phyloP scores from a whole-genome alignment of 331 rosid species.

The Quercus tomentella region DNA sequence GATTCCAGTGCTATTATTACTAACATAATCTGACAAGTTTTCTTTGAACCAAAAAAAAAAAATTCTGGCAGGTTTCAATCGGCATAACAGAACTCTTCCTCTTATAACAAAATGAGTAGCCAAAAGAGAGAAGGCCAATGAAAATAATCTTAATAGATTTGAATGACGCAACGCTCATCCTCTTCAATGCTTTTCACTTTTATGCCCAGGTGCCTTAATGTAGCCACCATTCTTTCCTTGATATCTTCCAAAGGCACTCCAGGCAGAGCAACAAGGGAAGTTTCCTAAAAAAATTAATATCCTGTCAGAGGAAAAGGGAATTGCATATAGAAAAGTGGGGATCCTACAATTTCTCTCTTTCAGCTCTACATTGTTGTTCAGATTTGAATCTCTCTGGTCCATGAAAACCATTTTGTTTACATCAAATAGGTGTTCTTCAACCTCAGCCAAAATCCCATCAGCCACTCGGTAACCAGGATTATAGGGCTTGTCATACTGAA shows the following conservation, averaged over 20 bases:
- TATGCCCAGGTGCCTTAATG: constrained; percentile 76
- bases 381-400: constrained; percentile 96
- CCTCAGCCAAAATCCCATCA: constrained; percentile 45
- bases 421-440: constrained; percentile 48
- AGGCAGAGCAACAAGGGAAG: constrained; percentile 46
- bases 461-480: constrained; percentile 85
- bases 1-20: too few species aligned
- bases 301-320: constrained; percentile 79
- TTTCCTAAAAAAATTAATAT: constrained; percentile 81
- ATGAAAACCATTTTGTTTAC: constrained; percentile 92
- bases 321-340: constrained; percentile 91
- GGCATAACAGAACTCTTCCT: too few species aligned
- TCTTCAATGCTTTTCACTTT: constrained; percentile 90
- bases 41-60: too few species aligned
- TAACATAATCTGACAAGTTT: too few species aligned
- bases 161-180: constrained; percentile 73
- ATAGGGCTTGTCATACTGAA: constrained; percentile 77
- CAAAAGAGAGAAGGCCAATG: too few species aligned
- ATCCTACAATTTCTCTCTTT: constrained; percentile 71
- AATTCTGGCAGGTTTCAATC: too few species aligned
- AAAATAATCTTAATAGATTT: too few species aligned
- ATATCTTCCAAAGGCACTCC: too few species aligned
- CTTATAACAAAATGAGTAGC: too few species aligned
- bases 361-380: constrained; percentile 38
- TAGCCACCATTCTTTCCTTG: constrained; percentile 9